Evolutionary conservation across 2,329 filamentous ascomycete species (phyloP).

Genomic region (Sphaerostilbella broomeana): DNA sequence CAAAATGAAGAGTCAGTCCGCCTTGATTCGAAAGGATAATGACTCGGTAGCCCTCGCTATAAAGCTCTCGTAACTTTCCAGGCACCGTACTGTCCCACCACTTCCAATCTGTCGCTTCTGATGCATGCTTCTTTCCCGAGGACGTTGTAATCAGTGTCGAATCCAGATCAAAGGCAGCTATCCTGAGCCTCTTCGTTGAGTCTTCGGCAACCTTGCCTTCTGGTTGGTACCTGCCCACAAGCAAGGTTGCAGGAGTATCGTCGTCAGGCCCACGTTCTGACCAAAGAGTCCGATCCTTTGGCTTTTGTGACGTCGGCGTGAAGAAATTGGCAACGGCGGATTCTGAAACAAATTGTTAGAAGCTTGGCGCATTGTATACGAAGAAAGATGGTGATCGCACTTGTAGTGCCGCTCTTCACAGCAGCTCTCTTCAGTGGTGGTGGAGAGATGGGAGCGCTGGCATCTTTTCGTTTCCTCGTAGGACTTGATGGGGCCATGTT

Average conservation of each 20-base stretch:
- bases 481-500: slow-evolving; percentile 22
- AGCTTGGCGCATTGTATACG: too few relatives aligned
- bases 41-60: slow-evolving; percentile 67
- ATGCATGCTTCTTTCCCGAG: slow-evolving; percentile 73
- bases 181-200: slow-evolving; percentile 42
- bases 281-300: slow-evolving; percentile 70
- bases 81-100: slow-evolving; percentile 83
- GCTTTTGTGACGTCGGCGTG: slow-evolving; percentile 77
- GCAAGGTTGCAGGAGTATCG: slow-evolving; percentile 49
- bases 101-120: slow-evolving; percentile 74
- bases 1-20: slow-evolving; percentile 66
- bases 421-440: slow-evolving; percentile 49
- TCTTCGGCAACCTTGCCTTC: slow-evolving; percentile 27
- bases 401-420: slow-evolving; percentile 45
- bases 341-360: slow-evolving; percentile 36
- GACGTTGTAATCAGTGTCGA: slow-evolving; percentile 76
- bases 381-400: slow-evolving; percentile 35
- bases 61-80: slow-evolving; percentile 56
- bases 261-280: slow-evolving; percentile 51
- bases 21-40: slow-evolving; percentile 86
- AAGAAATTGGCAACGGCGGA: slow-evolving; percentile 78
- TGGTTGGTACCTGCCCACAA: slow-evolving; percentile 66
- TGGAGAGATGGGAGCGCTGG: slow-evolving; percentile 43
- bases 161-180: slow-evolving; percentile 73
- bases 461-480: slow-evolving; percentile 29